Percentiles rank a stretch among this genome's conserved stretches.
phyloP scores from a whole-genome alignment of 176 grass and related monocot genomes.

The Carex pumila region DNA sequence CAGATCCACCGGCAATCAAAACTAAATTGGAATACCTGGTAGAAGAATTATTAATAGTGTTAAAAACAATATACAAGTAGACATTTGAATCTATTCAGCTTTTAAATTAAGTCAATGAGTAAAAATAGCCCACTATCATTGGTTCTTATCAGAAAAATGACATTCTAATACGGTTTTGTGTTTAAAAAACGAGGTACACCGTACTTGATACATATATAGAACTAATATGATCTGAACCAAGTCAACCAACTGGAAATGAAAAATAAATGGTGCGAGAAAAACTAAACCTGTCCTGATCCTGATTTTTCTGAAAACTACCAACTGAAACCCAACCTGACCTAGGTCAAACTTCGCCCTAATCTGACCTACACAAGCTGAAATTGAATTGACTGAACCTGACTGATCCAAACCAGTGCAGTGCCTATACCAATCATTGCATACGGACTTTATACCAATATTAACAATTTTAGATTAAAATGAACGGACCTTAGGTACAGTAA shows the following conservation, averaged over 20 bases:
- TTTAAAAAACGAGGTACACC: not conserved
- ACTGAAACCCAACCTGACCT: not conserved
- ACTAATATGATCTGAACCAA: not conserved
- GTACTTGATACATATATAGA: not conserved
- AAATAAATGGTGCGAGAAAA: not conserved
- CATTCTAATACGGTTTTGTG: not conserved
- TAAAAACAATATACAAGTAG: not conserved
- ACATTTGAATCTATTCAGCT: not conserved
- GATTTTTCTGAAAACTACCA: not conserved
- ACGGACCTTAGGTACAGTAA: constrained; percentile 23
- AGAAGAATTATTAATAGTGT: not conserved
- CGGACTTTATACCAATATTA: not conserved
- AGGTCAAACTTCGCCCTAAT: not conserved
- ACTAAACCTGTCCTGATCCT: not conserved
- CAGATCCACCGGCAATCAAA: constrained; percentile 39
- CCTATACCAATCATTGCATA: not conserved
- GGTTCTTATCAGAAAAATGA: not conserved
- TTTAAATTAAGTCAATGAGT: not conserved
- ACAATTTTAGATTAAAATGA: not conserved
- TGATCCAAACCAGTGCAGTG: not conserved
- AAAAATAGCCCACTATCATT: not conserved
- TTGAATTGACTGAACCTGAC: not conserved
- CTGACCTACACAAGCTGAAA: not conserved
- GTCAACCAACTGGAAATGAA: not conserved
- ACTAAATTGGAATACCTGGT: constrained; percentile 38